These are phyloP conservation scores for Botrytis elliptica DNA, from an alignment of 2,329 filamentous ascomycete species.

Conservation along the genomic window DNA sequence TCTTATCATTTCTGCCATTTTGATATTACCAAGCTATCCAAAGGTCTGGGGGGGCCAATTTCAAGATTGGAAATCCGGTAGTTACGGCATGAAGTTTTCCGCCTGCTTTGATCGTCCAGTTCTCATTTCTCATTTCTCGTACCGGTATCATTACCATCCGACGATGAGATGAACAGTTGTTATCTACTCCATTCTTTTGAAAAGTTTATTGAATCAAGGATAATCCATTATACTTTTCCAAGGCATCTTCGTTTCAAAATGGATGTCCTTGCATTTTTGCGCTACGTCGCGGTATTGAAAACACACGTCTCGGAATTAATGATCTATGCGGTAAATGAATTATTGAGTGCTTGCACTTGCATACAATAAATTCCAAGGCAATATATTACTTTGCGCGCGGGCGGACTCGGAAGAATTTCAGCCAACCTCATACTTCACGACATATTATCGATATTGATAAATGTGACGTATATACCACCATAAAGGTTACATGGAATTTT, in stretches of 20 bases:
- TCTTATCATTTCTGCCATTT: background rate
- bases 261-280: slow-evolving; percentile 4
- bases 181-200: background rate
- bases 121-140: background rate
- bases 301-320: slow-evolving; percentile 5
- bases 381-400: background rate
- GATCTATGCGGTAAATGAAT: background rate
- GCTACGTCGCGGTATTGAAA: slow-evolving; percentile 4
- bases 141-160: background rate
- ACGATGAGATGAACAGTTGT: slow-evolving; percentile 4
- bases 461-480: background rate
- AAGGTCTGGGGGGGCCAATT: slow-evolving; percentile 2
- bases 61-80: background rate
- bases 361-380: background rate
- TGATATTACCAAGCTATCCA: background rate
- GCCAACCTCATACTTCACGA: slow-evolving; percentile 17
- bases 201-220: background rate
- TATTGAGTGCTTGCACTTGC: background rate
- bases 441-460: slow-evolving; percentile 16
- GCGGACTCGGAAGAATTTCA: slow-evolving; percentile 1
- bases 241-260: slow-evolving; percentile 11
- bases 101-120: background rate
- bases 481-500: background rate
- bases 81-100: slow-evolving; percentile 7
- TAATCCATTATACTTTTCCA: background rate